Conservation (phyloP, 2,329 filamentous ascomycete species). For the Cladobotryum protrusum region DNA sequence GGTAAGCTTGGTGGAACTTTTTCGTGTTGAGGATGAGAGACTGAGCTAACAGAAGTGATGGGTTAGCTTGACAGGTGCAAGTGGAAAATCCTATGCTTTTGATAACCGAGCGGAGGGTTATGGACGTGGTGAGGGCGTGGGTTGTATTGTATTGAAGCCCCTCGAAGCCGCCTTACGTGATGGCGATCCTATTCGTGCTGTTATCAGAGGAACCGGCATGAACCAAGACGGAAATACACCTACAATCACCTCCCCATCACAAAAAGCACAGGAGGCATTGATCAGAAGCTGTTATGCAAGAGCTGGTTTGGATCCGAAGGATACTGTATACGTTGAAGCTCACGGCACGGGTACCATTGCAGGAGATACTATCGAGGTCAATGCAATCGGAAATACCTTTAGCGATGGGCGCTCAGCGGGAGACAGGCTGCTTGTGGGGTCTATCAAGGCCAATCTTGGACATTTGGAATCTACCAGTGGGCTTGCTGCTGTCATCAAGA, state of each 20-base stretch:
- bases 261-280: background rate
- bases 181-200: conserved; percentile 1
- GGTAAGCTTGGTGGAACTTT: too few species aligned
- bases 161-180: conserved; percentile 1
- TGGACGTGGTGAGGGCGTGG: conserved; percentile 6
- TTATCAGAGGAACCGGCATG: background rate
- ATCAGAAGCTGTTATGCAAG: background rate
- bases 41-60: too few species aligned
- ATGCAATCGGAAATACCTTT: background rate
- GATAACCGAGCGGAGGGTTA: conserved; percentile 2
- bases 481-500: conserved; percentile 13
- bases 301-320: background rate
- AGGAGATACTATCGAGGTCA: conserved; percentile 17
- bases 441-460: conserved; percentile 22
- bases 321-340: conserved; percentile 4
- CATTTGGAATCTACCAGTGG: conserved; percentile 21
- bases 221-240: conserved; percentile 7
- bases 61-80: too few species aligned
- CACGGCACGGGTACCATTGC: background rate
- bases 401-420: background rate
- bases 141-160: conserved; percentile 1
- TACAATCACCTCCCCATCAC: conserved; percentile 1
- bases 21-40: too few species aligned
- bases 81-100: conserved; percentile 3
- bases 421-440: conserved; percentile 17